Evolutionary conservation across 192 early-diverging fungal species (phyloP).

Genomic region (Kickxella alabastrina): DNA sequence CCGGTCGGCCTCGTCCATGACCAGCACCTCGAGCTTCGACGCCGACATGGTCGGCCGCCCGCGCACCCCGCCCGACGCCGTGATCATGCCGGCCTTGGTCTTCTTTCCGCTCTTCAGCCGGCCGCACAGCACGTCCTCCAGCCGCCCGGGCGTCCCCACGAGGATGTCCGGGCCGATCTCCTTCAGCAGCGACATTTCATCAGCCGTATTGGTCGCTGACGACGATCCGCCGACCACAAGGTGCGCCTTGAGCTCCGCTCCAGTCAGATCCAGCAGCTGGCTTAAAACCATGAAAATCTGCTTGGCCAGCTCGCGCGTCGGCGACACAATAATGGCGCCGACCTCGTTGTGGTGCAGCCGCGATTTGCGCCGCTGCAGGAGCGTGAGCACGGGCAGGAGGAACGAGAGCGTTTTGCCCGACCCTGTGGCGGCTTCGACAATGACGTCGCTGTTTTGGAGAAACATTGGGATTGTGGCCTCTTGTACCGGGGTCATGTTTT

Average conservation of each 20-base stretch:
- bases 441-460: constrained; percentile 89
- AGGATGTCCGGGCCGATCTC: constrained; percentile 73
- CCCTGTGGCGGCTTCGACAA: constrained; percentile 94
- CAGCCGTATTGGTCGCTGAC: constrained; percentile 41
- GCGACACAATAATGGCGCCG: constrained; percentile 83
- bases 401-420: constrained; percentile 96
- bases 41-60: constrained; percentile 54
- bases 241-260: constrained; percentile 20
- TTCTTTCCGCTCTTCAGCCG: constrained; percentile 31
- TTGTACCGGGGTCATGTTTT: constrained; percentile 93
- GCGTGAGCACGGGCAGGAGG: constrained; percentile 87
- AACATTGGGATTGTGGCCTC: constrained; percentile 87
- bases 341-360: constrained; percentile 69
- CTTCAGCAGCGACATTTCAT: constrained; percentile 49
- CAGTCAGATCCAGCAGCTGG: constrained; percentile 49
- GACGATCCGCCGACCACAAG: constrained; percentile 46
- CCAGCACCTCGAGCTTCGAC: constrained; percentile 79
- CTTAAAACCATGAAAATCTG: constrained; percentile 78
- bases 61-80: constrained; percentile 41
- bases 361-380: constrained; percentile 61
- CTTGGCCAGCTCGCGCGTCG: constrained; percentile 83
- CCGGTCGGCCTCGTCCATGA: constrained; percentile 93
- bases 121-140: constrained; percentile 72
- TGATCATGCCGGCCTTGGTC: constrained; percentile 37
- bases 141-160: constrained; percentile 85